Evolutionary conservation across 345 rosid genomes (phyloP), one percentile per base, ranked within the genome.

Genomic region (Physaria fendleri): DNA sequence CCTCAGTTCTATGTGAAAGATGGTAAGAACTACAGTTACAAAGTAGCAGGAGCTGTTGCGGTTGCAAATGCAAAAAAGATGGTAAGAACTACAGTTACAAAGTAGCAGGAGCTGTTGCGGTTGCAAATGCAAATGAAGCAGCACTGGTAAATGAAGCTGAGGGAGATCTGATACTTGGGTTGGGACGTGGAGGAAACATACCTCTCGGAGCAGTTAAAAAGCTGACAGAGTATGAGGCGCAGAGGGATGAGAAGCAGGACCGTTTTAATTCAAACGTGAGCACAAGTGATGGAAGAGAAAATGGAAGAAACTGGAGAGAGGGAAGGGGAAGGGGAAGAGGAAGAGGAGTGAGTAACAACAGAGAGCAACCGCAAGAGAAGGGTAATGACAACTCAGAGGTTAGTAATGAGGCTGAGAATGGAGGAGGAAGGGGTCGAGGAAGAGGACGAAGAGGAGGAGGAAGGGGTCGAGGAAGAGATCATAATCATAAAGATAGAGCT

Each of bases 21-120:
- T 69, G 99, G 99, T 28, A 93, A 85, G 82, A 89, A 93, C 71
- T 89, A 89, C 64, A 89, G 97, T 54, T 89, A 89, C 77, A 89
- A 89, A 76, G 99, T 89, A 24, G 80, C 74, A 32, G 96, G 95
- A 6, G 68, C 99, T 6, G 74, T 85, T 15, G 95, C 87, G 0
- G 99, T 76, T 29, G 92, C 99, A 35, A 85, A 89, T 64, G 70
- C 77, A 29, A 69, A 76, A n/a, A n/a, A n/a, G n/a, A n/a, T n/a
- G n/a, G n/a, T n/a, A n/a, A 85, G 82, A 89, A 93, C 71, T 89
- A 89, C 64, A 89, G 97, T 54, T 89, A 89, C 77, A 89, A 89
- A 76, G 99, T 89, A 24, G 80, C 74, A 32, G 96, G 95, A 6
- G 68, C 99, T 6, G 74, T 85, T 15, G 95, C 87, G 0, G 99